These are phyloP conservation scores for Xylariaceae sp. DNA, from an alignment of 2,329 filamentous ascomycete species.

Conservation along the genomic window DNA sequence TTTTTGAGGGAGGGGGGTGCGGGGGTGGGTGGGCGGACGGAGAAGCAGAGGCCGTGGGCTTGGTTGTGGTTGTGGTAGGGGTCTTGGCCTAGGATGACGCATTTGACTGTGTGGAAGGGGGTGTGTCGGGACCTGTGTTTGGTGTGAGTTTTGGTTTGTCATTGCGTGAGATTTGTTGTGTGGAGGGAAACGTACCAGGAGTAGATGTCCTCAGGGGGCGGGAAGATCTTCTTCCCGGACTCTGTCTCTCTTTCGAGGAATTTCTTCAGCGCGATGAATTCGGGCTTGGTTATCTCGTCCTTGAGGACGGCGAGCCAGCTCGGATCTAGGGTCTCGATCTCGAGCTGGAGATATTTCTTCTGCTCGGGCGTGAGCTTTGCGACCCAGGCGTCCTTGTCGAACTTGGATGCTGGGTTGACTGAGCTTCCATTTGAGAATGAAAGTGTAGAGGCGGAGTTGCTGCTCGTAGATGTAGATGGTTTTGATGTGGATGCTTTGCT, in stretches of 20 bases:
- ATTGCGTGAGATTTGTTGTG: too few relatives aligned
- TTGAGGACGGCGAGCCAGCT: constrained; percentile 88
- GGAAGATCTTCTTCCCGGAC: constrained; percentile 74
- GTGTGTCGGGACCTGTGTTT: constrained; percentile 79
- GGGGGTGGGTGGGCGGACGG: constrained; percentile 79
- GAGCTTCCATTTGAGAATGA: neutral
- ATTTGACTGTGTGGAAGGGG: constrained; percentile 80
- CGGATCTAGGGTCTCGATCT: constrained; percentile 87
- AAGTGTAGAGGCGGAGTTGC: constrained; percentile 25
- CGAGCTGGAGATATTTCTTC: constrained; percentile 72
- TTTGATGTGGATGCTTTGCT: constrained; percentile 18
- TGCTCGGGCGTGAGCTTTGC: constrained; percentile 73
- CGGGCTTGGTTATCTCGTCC: constrained; percentile 71
- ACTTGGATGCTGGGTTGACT: constrained; percentile 44
- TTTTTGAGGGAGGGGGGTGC: constrained; percentile 89
- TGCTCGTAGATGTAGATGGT: constrained; percentile 17
- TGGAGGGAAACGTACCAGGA: constrained; percentile 64
- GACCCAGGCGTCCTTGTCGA: constrained; percentile 91
- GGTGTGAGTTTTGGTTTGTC: neutral
- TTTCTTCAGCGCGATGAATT: constrained; percentile 82
- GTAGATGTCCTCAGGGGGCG: constrained; percentile 83
- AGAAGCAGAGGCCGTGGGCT: constrained; percentile 94
- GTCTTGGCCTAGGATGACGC: constrained; percentile 91
- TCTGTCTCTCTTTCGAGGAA: constrained; percentile 77
- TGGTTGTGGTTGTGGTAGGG: constrained; percentile 96